These are phyloP conservation scores for Malassezia obtusa DNA, from an alignment of 1,284 basidiomycete genomes.

Conservation along the genomic window DNA sequence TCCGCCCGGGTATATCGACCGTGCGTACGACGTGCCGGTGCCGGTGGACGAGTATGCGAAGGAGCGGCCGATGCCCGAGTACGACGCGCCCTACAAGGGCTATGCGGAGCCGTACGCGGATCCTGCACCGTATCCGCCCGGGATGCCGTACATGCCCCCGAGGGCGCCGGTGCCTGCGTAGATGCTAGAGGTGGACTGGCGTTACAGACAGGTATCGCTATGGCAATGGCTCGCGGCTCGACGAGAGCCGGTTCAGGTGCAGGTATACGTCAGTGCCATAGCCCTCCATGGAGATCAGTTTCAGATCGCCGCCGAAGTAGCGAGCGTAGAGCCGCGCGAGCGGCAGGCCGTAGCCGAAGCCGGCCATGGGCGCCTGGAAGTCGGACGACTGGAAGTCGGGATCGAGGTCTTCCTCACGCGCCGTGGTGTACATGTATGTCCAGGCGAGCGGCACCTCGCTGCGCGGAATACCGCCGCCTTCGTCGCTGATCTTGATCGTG, in stretches of 20 bases:
- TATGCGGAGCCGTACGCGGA: conserved; percentile 1
- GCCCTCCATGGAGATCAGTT: conserved; percentile 94
- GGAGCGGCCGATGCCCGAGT: background rate
- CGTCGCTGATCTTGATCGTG: conserved; percentile 93
- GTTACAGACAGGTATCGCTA: conserved; percentile 16
- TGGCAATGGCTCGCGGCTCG: conserved; percentile 50
- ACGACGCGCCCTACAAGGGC: background rate
- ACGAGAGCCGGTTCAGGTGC: conserved; percentile 66
- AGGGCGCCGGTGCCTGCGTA: no score
- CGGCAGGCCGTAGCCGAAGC: conserved; percentile 76
- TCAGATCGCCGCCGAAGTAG: conserved; percentile 94
- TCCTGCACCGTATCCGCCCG: background rate
- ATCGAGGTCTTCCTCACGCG: conserved; percentile 77
- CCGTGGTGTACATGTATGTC: conserved; percentile 98
- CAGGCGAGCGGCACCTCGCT: conserved; percentile 86
- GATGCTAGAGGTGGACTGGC: background rate
- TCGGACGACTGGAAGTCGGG: conserved; percentile 80
- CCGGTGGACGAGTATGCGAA: background rate
- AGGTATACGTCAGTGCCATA: conserved; percentile 60
- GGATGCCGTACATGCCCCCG: no score
- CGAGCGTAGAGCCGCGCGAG: conserved; percentile 82
- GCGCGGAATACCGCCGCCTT: conserved; percentile 89
- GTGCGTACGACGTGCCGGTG: background rate
- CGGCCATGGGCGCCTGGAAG: conserved; percentile 97
- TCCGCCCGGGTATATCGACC: background rate